These are phyloP conservation scores for Pseudonitzschia delicatissima DNA, from an alignment of 108 stramenopile genomes.

Conservation along the genomic window DNA sequence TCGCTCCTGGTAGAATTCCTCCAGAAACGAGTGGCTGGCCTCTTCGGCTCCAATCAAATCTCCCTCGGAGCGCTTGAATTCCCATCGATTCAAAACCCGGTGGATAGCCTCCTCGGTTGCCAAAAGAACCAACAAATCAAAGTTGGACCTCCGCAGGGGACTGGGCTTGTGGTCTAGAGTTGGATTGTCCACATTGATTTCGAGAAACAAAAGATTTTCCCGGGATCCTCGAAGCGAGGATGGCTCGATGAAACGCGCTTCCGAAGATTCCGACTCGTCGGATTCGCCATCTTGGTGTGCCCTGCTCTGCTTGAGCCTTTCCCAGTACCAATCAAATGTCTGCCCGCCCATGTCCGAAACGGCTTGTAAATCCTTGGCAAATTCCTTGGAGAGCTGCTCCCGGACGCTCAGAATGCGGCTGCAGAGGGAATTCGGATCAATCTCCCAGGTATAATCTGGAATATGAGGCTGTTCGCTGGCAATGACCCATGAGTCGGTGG, in stretches of 20 bases:
- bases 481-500: constrained; percentile 39
- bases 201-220: constrained; percentile 34
- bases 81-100: constrained; percentile 38
- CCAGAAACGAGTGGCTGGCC: constrained; percentile 27
- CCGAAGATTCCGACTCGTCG: not conserved
- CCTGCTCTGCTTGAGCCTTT: not conserved
- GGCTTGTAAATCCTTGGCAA: constrained; percentile 48
- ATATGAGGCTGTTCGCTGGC: constrained; percentile 26
- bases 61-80: constrained; percentile 18
- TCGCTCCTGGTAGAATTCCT: constrained; percentile 51
- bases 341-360: constrained; percentile 51
- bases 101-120: constrained; percentile 60
- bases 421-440: constrained; percentile 60
- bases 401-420: constrained; percentile 59
- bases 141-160: constrained; percentile 74
- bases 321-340: constrained; percentile 18
- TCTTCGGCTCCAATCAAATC: constrained; percentile 14
- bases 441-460: constrained; percentile 60
- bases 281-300: not conserved
- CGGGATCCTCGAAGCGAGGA: constrained; percentile 5
- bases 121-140: constrained; percentile 64
- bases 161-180: constrained; percentile 30
- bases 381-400: constrained; percentile 72
- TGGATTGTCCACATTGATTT: constrained; percentile 16
- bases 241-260: not conserved